Base-by-base conservation (phyloP, 192 early-diverging fungal species). In the Podochytrium sp. region DNA sequence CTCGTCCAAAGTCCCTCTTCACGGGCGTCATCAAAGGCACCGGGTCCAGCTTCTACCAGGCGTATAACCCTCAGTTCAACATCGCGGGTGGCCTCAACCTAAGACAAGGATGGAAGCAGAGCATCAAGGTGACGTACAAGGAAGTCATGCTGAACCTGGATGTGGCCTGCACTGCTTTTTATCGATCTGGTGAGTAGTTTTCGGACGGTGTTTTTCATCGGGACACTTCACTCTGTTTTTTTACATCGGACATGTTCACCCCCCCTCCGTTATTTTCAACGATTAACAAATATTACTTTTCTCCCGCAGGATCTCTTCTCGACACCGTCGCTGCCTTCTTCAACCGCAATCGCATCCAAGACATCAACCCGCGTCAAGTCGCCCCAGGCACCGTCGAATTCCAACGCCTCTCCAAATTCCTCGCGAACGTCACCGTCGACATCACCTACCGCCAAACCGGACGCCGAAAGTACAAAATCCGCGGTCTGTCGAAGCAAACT, bases 31-130 rank as follows among this genome's bases (percentile, higher is more conserved):
- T 43, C 34, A 75, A 63, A 55, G 38, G 32, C 2, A 75, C 74
- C 12, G 64, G 65, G 23, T 50, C 34, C 3, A 41, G 50, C 12
- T 75, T 75, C 74, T 75, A 75, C 56, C 12, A 60, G 64, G 35
- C 42, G 2, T 52, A 67, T 35, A 50, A 65, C 1, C 64, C 74
- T 20, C 64, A 37, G 12, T 75, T 75, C 35, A 65, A 65, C 59
- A 75, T 75, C 29, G 37, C 63, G 2, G 65, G 43, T 18, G 74
- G 74, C 3, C 18, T 75, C 14, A 65, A 52, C 37, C 20, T 65
- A 18, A 23, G 34, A 6, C 65, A 66, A 58, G 74, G 74, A 2
- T 75, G 74, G 74, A 75, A 75, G 33, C 74, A 75, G 74, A 57
- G 51, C 33, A 42, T 75, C 43, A 65, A 67, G 53, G 23, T 27